A percentile compares a stretch with the other conserved stretches of the same genome.
Conservation (phyloP, 2,329 filamentous ascomycete genomes). For the Verticillium albo-atrum region DNA sequence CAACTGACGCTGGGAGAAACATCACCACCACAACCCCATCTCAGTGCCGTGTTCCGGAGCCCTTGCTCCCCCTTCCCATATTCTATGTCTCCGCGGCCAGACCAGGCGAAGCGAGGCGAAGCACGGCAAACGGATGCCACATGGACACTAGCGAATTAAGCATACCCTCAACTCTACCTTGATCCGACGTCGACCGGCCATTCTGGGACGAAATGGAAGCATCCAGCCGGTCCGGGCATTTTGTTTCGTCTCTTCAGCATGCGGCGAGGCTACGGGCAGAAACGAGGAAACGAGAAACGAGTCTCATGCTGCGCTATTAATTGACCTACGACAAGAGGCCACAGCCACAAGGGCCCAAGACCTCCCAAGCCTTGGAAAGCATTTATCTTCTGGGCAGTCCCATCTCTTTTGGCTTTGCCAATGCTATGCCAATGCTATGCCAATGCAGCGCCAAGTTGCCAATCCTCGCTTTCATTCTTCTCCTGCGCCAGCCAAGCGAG, state of each 20-base stretch:
- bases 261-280: neutral
- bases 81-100: neutral
- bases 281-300: neutral
- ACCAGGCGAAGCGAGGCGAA: neutral
- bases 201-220: neutral
- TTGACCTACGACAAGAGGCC: neutral
- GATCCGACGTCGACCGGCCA: neutral
- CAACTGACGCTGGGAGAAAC: neutral
- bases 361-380: neutral
- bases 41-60: neutral
- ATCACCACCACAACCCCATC: neutral
- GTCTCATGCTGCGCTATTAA: neutral
- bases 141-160: neutral
- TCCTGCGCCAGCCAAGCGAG: conserved; percentile 2
- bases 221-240: neutral
- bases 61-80: neutral
- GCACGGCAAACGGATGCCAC: neutral
- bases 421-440: conserved; percentile 1
- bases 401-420: neutral
- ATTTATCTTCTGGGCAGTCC: conserved; percentile 1
- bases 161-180: neutral
- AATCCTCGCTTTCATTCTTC: conserved; percentile 1
- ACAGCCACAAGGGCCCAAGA: neutral
- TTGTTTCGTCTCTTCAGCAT: neutral
- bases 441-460: neutral